A percentile compares a stretch with the other conserved stretches of the same genome.
These are phyloP conservation scores for Cucurbita ficifolia DNA, from an alignment of 306 rosid genomes.

Conservation along the genomic window DNA sequence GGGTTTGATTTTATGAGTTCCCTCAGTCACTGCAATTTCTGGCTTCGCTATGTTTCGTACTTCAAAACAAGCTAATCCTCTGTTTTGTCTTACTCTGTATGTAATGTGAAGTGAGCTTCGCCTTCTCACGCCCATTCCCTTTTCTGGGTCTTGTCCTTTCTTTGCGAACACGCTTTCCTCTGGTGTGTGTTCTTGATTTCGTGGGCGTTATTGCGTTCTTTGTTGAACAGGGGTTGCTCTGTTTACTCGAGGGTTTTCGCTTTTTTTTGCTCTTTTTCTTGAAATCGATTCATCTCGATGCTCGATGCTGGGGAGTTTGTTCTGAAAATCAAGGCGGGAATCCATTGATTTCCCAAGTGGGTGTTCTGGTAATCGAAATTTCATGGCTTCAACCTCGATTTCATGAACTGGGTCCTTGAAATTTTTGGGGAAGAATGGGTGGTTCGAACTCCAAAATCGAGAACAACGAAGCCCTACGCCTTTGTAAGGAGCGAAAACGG, in stretches of 20 bases:
- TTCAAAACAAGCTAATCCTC: constrained; percentile 12
- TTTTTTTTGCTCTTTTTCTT: background rate
- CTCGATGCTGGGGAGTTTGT: background rate
- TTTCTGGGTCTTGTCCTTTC: constrained; percentile 12
- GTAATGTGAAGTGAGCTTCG: constrained; percentile 2
- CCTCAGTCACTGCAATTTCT: constrained; percentile 19
- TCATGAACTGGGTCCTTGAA: constrained; percentile 12
- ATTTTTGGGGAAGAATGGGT: constrained; percentile 42
- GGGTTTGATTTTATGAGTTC: constrained; percentile 20
- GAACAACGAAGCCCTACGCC: constrained; percentile 59
- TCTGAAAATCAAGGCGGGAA: background rate
- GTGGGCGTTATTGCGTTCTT: constrained; percentile 9
- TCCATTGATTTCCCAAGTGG: background rate
- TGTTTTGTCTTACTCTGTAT: constrained; percentile 9
- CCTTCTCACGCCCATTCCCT: constrained; percentile 7
- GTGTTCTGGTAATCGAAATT: background rate
- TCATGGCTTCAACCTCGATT: background rate
- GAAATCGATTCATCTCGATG: background rate
- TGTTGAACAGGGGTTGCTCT: constrained; percentile 6
- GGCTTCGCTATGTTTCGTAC: constrained; percentile 5
- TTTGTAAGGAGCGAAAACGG: constrained; percentile 66
- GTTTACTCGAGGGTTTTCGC: constrained; percentile 12
- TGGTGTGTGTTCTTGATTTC: background rate
- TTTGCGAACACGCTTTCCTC: constrained; percentile 4
- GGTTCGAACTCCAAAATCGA: constrained; percentile 53